Evolutionary conservation across 148 eudicot species (phyloP).

Genomic region (Suaeda aralocaspica): DNA sequence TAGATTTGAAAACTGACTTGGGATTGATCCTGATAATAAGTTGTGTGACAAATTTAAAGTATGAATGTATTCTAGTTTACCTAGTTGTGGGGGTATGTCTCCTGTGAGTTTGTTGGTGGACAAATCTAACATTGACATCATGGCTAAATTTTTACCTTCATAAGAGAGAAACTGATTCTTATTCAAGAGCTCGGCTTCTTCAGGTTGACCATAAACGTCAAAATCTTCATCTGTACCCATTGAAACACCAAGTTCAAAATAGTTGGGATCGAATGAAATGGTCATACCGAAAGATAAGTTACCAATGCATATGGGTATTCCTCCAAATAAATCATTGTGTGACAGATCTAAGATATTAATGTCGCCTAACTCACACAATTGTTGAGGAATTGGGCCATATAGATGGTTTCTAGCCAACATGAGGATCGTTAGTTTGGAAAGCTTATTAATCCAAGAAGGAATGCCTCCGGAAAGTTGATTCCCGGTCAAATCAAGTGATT

Average conservation of each 20-base stretch:
- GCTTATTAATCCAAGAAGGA: constrained; percentile 19
- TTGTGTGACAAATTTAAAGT: constrained; percentile 25
- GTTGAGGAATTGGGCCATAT: neutral
- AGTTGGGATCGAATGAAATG: too few species aligned
- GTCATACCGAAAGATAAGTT: constrained; percentile 17
- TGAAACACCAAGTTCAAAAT: too few species aligned
- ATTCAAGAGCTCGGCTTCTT: neutral
- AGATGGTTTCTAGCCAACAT: neutral
- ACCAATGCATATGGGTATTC: constrained; percentile 3
- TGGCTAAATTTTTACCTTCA: neutral
- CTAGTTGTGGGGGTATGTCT: neutral
- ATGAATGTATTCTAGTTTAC: neutral
- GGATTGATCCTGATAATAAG: constrained; percentile 16
- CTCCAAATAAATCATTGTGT: constrained; percentile 4
- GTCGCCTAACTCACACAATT: neutral
- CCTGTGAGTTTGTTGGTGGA: constrained; percentile 12
- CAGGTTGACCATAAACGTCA: neutral
- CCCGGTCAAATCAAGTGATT: constrained; percentile 16
- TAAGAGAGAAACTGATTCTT: constrained; percentile 14
- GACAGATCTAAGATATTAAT: constrained; percentile 19
- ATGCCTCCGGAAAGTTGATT: constrained; percentile 17
- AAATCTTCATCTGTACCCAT: neutral
- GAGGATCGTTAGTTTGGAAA: neutral
- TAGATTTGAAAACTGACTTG: constrained; percentile 15
- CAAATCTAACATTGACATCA: constrained; percentile 17